Evolutionary conservation across 2,329 filamentous ascomycete species (phyloP).

Genomic region (Cytospora mali): DNA sequence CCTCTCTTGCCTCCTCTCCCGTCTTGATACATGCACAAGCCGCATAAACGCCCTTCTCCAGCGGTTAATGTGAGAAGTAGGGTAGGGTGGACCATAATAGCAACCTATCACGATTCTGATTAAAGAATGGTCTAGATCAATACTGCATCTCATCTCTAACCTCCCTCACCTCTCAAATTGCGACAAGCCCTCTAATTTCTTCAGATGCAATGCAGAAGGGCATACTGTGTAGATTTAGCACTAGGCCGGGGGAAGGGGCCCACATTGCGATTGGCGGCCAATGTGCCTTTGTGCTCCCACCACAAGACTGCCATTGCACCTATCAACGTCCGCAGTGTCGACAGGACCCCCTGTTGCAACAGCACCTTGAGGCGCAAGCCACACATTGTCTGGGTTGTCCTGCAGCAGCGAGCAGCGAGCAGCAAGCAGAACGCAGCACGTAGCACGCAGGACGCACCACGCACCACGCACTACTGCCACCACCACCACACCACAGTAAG

Average conservation of each 20-base stretch:
- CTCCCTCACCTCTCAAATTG: neutral
- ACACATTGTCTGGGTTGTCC: slow-evolving; percentile 1
- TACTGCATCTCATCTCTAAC: neutral
- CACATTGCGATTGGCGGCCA: slow-evolving; percentile 10
- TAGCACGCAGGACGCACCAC: neutral
- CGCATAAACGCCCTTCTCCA: neutral
- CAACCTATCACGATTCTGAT: neutral
- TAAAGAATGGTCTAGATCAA: neutral
- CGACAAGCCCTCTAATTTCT: neutral
- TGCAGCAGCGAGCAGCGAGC: neutral
- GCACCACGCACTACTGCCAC: neutral
- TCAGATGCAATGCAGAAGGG: neutral
- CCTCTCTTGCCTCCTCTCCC: too few relatives aligned
- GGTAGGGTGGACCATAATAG: neutral
- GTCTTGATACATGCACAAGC: neutral
- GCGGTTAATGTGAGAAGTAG: neutral
- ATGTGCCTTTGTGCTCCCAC: neutral
- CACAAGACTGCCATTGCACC: neutral
- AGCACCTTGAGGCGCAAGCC: slow-evolving; percentile 6
- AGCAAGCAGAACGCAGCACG: neutral
- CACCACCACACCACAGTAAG: neutral
- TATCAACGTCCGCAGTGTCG: neutral
- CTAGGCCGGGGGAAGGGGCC: neutral
- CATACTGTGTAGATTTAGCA: neutral
- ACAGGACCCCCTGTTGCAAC: neutral